Evolutionary conservation across 805 yeast genomes (phyloP).

Genomic region (Wickerhamomyces pijperi): DNA sequence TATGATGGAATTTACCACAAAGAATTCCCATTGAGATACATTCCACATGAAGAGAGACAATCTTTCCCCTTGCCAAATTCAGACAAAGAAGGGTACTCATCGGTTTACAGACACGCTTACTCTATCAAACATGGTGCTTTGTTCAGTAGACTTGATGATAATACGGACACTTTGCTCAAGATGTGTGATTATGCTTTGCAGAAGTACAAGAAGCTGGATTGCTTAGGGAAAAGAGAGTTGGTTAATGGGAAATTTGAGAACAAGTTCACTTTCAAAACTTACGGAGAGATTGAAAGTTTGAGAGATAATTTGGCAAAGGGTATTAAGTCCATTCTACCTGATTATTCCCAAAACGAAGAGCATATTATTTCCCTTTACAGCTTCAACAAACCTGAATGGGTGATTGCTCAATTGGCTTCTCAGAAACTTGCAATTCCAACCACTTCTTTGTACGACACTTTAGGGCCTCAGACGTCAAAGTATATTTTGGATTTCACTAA

Average conservation of each 20-base stretch:
- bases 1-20: not conserved
- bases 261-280: slow-evolving; percentile 31
- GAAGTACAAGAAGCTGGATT: slow-evolving; percentile 16
- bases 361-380: slow-evolving; percentile 40
- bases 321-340: not conserved
- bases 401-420: slow-evolving; percentile 50
- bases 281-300: slow-evolving; percentile 26
- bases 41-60: slow-evolving; percentile 1
- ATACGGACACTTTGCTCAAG: slow-evolving; percentile 2
- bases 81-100: slow-evolving; percentile 2
- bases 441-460: slow-evolving; percentile 43
- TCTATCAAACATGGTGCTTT: slow-evolving; percentile 1
- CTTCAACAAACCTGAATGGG: slow-evolving; percentile 56
- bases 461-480: slow-evolving; percentile 47
- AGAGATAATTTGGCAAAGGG: slow-evolving; percentile 28
- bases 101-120: slow-evolving; percentile 4
- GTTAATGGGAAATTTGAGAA: slow-evolving; percentile 26
- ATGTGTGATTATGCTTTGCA: slow-evolving; percentile 11
- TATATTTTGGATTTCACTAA: slow-evolving; percentile 51
- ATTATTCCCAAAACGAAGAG: not conserved
- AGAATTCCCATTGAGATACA: not conserved
- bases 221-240: slow-evolving; percentile 26
- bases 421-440: slow-evolving; percentile 24
- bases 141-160: slow-evolving; percentile 1
- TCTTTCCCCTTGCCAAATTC: slow-evolving; percentile 4